phyloP scores from a whole-genome alignment of 2,329 filamentous ascomycete genomes.

The Orbilia javanica region DNA sequence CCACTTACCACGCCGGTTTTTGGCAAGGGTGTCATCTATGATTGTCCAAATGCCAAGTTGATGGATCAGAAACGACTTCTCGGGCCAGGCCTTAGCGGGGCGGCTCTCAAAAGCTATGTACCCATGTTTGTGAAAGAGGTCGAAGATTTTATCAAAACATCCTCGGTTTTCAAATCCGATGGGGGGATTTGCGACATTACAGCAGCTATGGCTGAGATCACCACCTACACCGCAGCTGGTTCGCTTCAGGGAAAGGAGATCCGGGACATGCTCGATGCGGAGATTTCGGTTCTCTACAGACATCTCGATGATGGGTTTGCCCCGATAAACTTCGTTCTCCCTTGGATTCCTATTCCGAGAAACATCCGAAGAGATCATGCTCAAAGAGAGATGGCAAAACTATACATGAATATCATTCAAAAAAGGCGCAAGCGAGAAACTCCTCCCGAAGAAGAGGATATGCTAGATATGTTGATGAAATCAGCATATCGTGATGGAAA shows the following conservation, averaged over 20 bases:
- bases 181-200: slow-evolving; percentile 79
- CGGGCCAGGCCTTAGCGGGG: slow-evolving; percentile 5
- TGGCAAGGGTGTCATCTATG: slow-evolving; percentile 87
- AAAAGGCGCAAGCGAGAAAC: slow-evolving; percentile 73
- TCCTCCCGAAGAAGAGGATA: slow-evolving; percentile 75
- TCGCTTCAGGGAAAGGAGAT: slow-evolving; percentile 87
- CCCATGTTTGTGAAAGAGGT: slow-evolving; percentile 82
- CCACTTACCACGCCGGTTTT: slow-evolving; percentile 69
- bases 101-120: slow-evolving; percentile 71
- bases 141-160: slow-evolving; percentile 77
- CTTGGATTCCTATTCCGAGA: slow-evolving; percentile 89
- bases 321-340: slow-evolving; percentile 89
- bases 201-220: slow-evolving; percentile 84
- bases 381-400: slow-evolving; percentile 81
- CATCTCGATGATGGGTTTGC: slow-evolving; percentile 91
- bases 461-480: slow-evolving; percentile 91
- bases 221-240: slow-evolving; percentile 89
- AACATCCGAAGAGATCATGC: slow-evolving; percentile 85
- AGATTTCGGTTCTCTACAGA: slow-evolving; percentile 85
- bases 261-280: slow-evolving; percentile 81
- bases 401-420: slow-evolving; percentile 85
- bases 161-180: slow-evolving; percentile 75
- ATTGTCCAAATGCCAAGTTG: slow-evolving; percentile 89
- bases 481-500: slow-evolving; percentile 86
- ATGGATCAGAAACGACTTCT: slow-evolving; percentile 95